phyloP scores from a whole-genome alignment of 345 rosid genomes.

The Linum usitatissimum region DNA sequence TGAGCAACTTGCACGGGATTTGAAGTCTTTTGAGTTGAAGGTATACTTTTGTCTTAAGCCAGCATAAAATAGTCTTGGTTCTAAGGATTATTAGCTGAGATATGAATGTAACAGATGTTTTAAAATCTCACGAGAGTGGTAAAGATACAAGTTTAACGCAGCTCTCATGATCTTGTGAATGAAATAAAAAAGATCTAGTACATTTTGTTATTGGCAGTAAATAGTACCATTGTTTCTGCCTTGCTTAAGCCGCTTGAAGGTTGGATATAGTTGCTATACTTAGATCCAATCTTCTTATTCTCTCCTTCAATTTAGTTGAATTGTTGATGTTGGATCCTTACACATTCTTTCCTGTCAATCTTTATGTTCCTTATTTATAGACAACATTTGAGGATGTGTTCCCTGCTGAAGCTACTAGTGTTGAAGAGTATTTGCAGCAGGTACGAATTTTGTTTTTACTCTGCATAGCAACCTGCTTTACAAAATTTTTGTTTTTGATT shows the following conservation, averaged over 20 bases:
- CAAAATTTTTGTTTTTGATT: not conserved
- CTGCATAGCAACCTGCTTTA: not conserved
- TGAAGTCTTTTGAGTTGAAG: slow-evolving; percentile 92
- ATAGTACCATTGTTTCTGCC: not conserved
- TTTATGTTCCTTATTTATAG: slow-evolving; percentile 26
- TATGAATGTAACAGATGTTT: too few relatives aligned
- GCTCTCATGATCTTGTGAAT: not conserved
- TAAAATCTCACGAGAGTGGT: not conserved
- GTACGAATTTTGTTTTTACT: slow-evolving; percentile 26
- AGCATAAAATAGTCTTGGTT: not conserved
- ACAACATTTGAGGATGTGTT: slow-evolving; percentile 95
- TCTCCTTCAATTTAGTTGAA: not conserved
- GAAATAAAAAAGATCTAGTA: not conserved
- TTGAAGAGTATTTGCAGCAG: slow-evolving; percentile 97
- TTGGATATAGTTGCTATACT: not conserved
- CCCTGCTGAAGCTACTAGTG: slow-evolving; percentile 87
- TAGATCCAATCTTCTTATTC: not conserved
- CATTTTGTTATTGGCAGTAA: not conserved
- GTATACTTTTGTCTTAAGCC: slow-evolving; percentile 20
- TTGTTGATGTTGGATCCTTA: slow-evolving; percentile 7
- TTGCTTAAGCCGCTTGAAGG: slow-evolving; percentile 10
- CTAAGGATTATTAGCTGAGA: not conserved
- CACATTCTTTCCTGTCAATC: not conserved
- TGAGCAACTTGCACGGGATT: slow-evolving; percentile 91
- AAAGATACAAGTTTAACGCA: not conserved